Base-by-base conservation (phyloP, 495 filamentous ascomycete genomes). In the Aspergillus cristatus region DNA sequence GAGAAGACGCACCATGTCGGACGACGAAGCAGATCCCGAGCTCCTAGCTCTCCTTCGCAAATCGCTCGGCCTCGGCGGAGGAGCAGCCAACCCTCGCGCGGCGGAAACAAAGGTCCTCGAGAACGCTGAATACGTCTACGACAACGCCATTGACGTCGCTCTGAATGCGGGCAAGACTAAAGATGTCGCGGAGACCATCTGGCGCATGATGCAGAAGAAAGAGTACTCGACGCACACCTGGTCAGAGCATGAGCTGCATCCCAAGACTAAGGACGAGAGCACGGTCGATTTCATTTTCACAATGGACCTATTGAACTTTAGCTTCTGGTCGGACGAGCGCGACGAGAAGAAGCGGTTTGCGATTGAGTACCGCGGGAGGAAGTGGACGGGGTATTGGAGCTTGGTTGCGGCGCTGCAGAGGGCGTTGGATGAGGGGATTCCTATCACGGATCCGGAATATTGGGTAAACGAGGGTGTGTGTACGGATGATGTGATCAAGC, bases 251-350 rank as follows among this genome's bases (percentile, higher is more conserved):
- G 85, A 90, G 46, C 63, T 97, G n/a, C 91, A 98, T 51, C 91
- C 91, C 8, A 78, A 87, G 46, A 43, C 72, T 8, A 84, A 83
- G 41, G 75, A 91, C 50, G 79, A 84, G 48, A 74, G 61, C 26
- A 84, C 84, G 0, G 76, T 94, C 8, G 77, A 86, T 43, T 96
- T 97, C 51, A 87, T 98, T 34, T 96, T 98, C 56, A 83, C 83
- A 11, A 93, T 97, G 86, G 91, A 98, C 53, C 56, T 98, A 11
- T 66, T 98, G 38, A 98, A 98, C 55, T 98, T 97, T 50, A 88
- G 78, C 18, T 98, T 98, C 59, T 98, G 90, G 89, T 90, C 84
- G 16, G 79, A 81, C 22, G 64, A 66, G 35, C 43, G 58, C 4
- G 64, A 71, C 14, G 70, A 76, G 22, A 67, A 74, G 8, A 70